Evolutionary conservation across 805 yeast species (phyloP).

Genomic region (Candida germanica): DNA sequence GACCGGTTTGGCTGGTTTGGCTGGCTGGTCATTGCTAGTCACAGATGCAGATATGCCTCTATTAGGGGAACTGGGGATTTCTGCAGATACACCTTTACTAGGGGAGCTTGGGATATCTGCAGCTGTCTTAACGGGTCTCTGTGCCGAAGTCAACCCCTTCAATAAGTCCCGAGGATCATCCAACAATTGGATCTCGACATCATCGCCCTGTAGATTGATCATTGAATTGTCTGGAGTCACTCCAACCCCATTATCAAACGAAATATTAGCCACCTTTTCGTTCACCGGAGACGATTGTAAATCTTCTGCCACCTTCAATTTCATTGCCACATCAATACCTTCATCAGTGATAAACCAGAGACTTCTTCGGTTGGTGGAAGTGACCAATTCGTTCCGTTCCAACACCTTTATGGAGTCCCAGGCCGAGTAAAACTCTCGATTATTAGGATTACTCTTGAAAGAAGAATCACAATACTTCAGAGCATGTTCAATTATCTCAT

Average conservation of each 20-base stretch:
- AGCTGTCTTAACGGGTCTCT: slow-evolving; percentile 5
- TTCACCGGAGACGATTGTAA: slow-evolving; percentile 20
- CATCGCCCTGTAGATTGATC: not conserved
- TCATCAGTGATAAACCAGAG: slow-evolving; percentile 64
- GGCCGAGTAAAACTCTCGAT: slow-evolving; percentile 66
- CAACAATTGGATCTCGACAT: slow-evolving; percentile 9
- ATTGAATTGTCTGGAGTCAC: slow-evolving; percentile 20
- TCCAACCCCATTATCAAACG: slow-evolving; percentile 35
- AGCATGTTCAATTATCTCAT: slow-evolving; percentile 54
- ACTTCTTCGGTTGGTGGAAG: slow-evolving; percentile 54
- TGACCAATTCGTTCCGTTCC: slow-evolving; percentile 56
- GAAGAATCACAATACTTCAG: slow-evolving; percentile 54
- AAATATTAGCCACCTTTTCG: slow-evolving; percentile 18
- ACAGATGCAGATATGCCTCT: too few relatives aligned
- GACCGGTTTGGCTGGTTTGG: not conserved
- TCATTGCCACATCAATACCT: slow-evolving; percentile 62
- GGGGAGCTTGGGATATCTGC: too few relatives aligned
- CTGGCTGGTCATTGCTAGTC: not conserved
- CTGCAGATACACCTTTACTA: not conserved
- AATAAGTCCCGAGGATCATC: slow-evolving; percentile 11
- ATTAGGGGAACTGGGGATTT: not conserved
- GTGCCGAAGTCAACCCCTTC: not conserved
- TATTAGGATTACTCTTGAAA: slow-evolving; percentile 56
- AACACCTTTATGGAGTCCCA: slow-evolving; percentile 72
- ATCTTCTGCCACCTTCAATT: slow-evolving; percentile 48